Evolutionary conservation across 148 eudicot genomes (phyloP).

Genomic region (Persicaria maculosa): DNA sequence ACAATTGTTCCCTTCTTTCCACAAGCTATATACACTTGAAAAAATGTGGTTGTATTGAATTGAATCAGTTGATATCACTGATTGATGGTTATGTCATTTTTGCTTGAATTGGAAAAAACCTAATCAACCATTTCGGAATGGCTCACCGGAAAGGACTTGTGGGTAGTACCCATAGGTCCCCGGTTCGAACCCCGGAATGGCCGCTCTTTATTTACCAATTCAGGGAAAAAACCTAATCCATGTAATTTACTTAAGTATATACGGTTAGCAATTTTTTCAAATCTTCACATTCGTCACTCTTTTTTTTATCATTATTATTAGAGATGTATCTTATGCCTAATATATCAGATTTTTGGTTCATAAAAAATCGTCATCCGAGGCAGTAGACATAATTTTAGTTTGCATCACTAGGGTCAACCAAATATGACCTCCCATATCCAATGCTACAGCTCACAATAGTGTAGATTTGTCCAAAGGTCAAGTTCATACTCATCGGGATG

Average conservation of each 20-base stretch:
- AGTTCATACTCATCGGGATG: background rate
- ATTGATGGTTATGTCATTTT: background rate
- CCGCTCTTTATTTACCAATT: too few species aligned
- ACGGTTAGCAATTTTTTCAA: background rate
- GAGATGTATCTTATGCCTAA: background rate
- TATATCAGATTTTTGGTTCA: background rate
- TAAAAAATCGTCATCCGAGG: too few species aligned
- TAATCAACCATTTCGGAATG: too few species aligned
- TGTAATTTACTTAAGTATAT: too few species aligned
- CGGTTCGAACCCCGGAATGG: too few species aligned
- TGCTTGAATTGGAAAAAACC: conserved; percentile 6
- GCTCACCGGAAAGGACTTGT: too few species aligned
- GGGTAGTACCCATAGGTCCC: too few species aligned
- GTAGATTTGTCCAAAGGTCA: background rate
- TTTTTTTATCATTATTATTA: background rate
- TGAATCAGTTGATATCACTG: background rate
- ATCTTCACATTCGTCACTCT: background rate
- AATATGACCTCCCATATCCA: background rate
- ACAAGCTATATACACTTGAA: background rate
- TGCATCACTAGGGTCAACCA: background rate
- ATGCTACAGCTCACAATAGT: background rate
- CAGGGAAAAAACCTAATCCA: background rate
- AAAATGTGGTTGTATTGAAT: background rate
- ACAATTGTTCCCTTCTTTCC: background rate
- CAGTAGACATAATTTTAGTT: too few species aligned